Percentiles rank a stretch among this genome's conserved stretches.
phyloP scores from a whole-genome alignment of 2,329 filamentous ascomycete genomes.

The Domatiomyces globalis region DNA sequence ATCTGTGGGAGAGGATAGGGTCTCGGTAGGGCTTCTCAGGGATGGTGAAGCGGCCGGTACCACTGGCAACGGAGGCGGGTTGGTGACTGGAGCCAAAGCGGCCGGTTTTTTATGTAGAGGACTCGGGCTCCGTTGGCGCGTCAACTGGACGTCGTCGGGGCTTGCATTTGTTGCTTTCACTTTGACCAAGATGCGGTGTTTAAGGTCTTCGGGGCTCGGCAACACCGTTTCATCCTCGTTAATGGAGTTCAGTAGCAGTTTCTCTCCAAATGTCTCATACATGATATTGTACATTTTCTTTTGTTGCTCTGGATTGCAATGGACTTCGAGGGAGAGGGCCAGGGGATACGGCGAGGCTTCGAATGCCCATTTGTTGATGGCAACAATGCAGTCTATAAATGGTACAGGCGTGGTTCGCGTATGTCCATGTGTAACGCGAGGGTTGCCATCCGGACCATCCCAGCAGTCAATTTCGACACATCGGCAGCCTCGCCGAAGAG shows the following conservation, averaged over 20 bases:
- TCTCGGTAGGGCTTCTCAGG: slow-evolving; percentile 30
- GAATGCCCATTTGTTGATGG: slow-evolving; percentile 92
- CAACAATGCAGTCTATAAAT: slow-evolving; percentile 81
- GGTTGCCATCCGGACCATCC: slow-evolving; percentile 79
- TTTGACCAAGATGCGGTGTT: slow-evolving; percentile 76
- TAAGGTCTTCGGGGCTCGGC: slow-evolving; percentile 74
- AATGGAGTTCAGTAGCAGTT: slow-evolving; percentile 62
- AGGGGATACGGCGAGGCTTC: slow-evolving; percentile 73
- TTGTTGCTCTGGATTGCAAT: slow-evolving; percentile 75
- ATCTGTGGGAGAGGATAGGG: slow-evolving; percentile 39
- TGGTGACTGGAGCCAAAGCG: slow-evolving; percentile 25
- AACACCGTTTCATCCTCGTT: slow-evolving; percentile 53
- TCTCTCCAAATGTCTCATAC: slow-evolving; percentile 66
- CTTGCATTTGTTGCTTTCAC: slow-evolving; percentile 64
- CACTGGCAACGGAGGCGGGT: slow-evolving; percentile 24
- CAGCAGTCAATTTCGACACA: slow-evolving; percentile 97
- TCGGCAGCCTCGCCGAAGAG: slow-evolving; percentile 75
- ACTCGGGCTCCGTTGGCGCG: slow-evolving; percentile 55
- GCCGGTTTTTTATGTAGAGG: slow-evolving; percentile 47
- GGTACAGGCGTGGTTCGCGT: slow-evolving; percentile 79
- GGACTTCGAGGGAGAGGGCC: slow-evolving; percentile 90
- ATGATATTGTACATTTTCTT: slow-evolving; percentile 79
- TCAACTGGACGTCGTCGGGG: slow-evolving; percentile 27
- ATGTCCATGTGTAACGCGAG: slow-evolving; percentile 78
- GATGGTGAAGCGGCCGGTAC: neutral